A percentile compares a stretch with the other conserved stretches of the same genome.
Evolutionary conservation across 768 basidiomycete species (phyloP).

Genomic region (Auriscalpium vulgare): DNA sequence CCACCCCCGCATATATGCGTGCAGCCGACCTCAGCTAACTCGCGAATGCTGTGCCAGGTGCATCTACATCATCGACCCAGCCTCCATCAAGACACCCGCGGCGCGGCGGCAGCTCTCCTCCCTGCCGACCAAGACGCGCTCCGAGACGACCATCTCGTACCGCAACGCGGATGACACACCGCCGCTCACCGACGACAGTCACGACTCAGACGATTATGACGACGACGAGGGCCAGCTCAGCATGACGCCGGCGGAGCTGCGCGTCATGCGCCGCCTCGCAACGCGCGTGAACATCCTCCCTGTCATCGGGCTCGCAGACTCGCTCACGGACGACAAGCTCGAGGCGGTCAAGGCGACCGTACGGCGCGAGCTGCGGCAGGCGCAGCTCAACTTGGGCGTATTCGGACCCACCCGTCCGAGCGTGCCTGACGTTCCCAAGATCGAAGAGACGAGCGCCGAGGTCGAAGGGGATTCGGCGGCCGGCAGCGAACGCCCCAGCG

Average conservation of each 20-base stretch:
- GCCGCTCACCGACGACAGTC: conserved; percentile 28
- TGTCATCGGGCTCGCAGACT: conserved; percentile 73
- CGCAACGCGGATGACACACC: conserved; percentile 46
- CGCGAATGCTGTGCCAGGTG: conserved; percentile 39
- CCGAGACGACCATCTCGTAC: conserved; percentile 58
- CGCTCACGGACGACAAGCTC: conserved; percentile 74
- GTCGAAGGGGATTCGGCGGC: neutral
- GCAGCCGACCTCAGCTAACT: neutral
- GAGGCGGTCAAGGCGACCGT: conserved; percentile 64
- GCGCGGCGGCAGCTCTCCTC: conserved; percentile 43
- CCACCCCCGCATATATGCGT: neutral
- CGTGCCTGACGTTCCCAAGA: conserved; percentile 5
- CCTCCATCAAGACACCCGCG: conserved; percentile 51
- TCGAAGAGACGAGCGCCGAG: conserved; percentile 7
- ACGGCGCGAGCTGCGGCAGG: conserved; percentile 54
- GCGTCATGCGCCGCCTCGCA: conserved; percentile 69
- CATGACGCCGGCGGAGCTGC: conserved; percentile 73
- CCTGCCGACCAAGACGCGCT: conserved; percentile 47
- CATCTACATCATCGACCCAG: conserved; percentile 80
- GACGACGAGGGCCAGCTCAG: conserved; percentile 43
- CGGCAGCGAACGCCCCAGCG: conserved; percentile 8
- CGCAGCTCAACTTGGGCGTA: conserved; percentile 70
- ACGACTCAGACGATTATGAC: conserved; percentile 44
- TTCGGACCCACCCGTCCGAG: conserved; percentile 42
- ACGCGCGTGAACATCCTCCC: conserved; percentile 75